Base-by-base conservation (phyloP, 164 flowering plant species). In the Buxus sempervirens region DNA sequence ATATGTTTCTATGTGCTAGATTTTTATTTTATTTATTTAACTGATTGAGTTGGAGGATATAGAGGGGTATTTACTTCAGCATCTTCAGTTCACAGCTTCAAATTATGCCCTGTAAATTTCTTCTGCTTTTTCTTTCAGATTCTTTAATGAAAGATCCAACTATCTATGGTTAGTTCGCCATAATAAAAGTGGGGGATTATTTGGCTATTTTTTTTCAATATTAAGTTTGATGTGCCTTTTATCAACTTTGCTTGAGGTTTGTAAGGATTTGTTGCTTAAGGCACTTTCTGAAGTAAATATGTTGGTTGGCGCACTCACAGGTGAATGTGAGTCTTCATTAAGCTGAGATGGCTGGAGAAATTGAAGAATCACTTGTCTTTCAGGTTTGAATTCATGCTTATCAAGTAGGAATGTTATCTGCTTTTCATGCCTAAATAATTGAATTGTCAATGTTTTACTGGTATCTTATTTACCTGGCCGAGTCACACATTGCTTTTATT, bases 331-430 rank as follows among this genome's bases (percentile, higher is more conserved):
- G 74, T 62, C 54, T 74, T 57, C 66, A 67, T 65, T 76, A 54
- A 63, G 57, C 18, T 38, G n/a, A 26, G 38, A 86, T 88, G 94
- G 85, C 87, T 22, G 85, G 88, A 59, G 88, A 87, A 70, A 75
- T 81, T 28, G 81, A 83, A 74, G 87, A 89, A 56, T 80, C 84
- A 16, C 58, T 73, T 65, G 70, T 71, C 62, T 80, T 82, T 75
- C 85, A 82, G 90, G 96, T 86, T 65, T 13, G 55, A 2, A 42
- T 69, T 66, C 38, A 49, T 45, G 27, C 23, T 7, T 32, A 32
- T 60, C 20, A 25, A 12, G 3, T 14, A 18, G 9, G 66, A 56
- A 63, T 41, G 18, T 54, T 12, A 45, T 2, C 55, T n/a, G 32
- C 42, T 41, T 27, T 42, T 1, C 15, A 25, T 48, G 6, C 45